phyloP scores from a whole-genome alignment of 495 filamentous ascomycete genomes.

The Hypoxylon trugodes region DNA sequence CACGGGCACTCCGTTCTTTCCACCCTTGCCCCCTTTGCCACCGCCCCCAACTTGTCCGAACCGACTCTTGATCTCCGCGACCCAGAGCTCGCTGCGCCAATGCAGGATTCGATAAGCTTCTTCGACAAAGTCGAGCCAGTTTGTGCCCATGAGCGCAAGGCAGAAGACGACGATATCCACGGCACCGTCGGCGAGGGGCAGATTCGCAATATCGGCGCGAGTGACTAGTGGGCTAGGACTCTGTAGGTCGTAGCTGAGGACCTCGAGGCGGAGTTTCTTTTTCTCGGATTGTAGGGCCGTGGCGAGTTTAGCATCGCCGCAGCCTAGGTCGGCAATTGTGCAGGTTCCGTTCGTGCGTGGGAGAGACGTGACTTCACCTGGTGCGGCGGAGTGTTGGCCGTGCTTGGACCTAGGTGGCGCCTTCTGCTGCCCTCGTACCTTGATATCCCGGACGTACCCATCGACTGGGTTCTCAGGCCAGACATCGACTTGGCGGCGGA shows the following conservation, averaged over 20 bases:
- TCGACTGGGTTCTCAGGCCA: slow-evolving; percentile 98
- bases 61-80: slow-evolving; percentile 93
- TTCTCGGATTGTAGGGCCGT: slow-evolving; percentile 70
- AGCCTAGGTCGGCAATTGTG: slow-evolving; percentile 78
- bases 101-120: slow-evolving; percentile 90
- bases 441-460: slow-evolving; percentile 74
- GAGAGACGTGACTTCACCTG: slow-evolving; percentile 41
- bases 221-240: slow-evolving; percentile 75
- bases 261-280: slow-evolving; percentile 49
- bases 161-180: slow-evolving; percentile 93
- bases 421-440: slow-evolving; percentile 59
- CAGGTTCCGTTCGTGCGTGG: slow-evolving; percentile 65
- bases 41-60: slow-evolving; percentile 82
- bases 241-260: slow-evolving; percentile 63
- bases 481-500: slow-evolving; percentile 89
- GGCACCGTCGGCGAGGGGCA: slow-evolving; percentile 74
- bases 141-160: slow-evolving; percentile 96
- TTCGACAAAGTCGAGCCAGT: slow-evolving; percentile 94
- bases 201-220: slow-evolving; percentile 83
- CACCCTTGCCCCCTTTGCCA: slow-evolving; percentile 50
- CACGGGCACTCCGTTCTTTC: slow-evolving; percentile 62
- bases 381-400: slow-evolving; percentile 32
- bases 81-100: slow-evolving; percentile 94
- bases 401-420: slow-evolving; percentile 36
- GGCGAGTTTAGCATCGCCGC: slow-evolving; percentile 71